These are phyloP conservation scores for Boletus huronensis DNA, from an alignment of 768 basidiomycete genomes.

Conservation along the genomic window DNA sequence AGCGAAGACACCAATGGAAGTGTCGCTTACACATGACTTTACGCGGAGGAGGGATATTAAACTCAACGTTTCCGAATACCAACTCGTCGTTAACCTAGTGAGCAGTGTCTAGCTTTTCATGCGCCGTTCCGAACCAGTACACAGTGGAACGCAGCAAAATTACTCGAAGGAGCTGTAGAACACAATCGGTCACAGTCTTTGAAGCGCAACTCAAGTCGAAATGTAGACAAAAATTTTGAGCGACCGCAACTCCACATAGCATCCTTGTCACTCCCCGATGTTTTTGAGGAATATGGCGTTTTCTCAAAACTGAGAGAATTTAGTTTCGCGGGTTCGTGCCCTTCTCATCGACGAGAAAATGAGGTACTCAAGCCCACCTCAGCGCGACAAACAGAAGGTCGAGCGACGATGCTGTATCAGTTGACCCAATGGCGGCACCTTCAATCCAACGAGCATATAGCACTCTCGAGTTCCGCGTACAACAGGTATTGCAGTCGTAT, in stretches of 20 bases:
- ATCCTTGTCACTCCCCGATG: background rate
- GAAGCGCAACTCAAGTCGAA: background rate
- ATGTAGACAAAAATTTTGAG: constrained; percentile 1
- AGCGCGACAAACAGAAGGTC: constrained; percentile 63
- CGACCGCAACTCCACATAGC: background rate
- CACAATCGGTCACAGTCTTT: background rate
- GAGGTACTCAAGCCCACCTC: background rate
- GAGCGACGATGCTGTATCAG: constrained; percentile 45
- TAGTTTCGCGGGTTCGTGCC: constrained; percentile 27
- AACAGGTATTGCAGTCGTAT: constrained; percentile 49
- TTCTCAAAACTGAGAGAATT: constrained; percentile 15
- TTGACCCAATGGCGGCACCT: constrained; percentile 37
- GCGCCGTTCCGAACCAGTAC: background rate
- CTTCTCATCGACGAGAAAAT: background rate
- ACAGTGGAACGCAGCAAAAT: constrained; percentile 45
- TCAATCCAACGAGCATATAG: constrained; percentile 33
- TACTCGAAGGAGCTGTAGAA: constrained; percentile 31
- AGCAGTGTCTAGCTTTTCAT: background rate
- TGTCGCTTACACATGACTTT: constrained; percentile 38
- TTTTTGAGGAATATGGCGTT: background rate
- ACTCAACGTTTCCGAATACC: constrained; percentile 11
- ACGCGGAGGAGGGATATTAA: constrained; percentile 23
- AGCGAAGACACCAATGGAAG: constrained; percentile 24
- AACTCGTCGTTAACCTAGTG: constrained; percentile 44
- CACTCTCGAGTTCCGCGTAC: constrained; percentile 52